These are phyloP conservation scores for Hortaea werneckii DNA, from an alignment of 2,329 filamentous ascomycete genomes.

Conservation along the genomic window DNA sequence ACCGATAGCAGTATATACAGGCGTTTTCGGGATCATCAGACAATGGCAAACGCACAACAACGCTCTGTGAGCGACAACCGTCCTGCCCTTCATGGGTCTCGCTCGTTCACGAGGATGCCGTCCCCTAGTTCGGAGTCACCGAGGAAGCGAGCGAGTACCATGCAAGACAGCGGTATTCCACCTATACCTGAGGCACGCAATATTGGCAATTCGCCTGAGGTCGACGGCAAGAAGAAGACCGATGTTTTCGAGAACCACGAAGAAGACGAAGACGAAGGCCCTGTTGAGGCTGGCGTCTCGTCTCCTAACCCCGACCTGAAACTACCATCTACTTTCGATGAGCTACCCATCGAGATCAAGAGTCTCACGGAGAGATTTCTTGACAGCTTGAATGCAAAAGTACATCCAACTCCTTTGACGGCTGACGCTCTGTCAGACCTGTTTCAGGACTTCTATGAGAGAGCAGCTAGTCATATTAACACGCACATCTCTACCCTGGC, in stretches of 20 bases:
- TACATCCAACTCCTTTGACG: slow-evolving; percentile 71
- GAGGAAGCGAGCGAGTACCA: slow-evolving; percentile 37
- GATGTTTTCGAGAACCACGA: slow-evolving; percentile 35
- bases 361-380: slow-evolving; percentile 89
- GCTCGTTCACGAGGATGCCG: slow-evolving; percentile 42
- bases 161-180: slow-evolving; percentile 33
- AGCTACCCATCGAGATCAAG: slow-evolving; percentile 86
- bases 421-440: slow-evolving; percentile 74
- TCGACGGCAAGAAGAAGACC: slow-evolving; percentile 17
- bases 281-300: slow-evolving; percentile 4
- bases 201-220: slow-evolving; percentile 25
- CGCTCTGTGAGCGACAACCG: slow-evolving; percentile 6
- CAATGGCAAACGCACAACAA: not conserved
- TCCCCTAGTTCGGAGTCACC: slow-evolving; percentile 23
- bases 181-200: slow-evolving; percentile 35
- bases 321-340: slow-evolving; percentile 62
- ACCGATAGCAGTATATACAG: too few species aligned
- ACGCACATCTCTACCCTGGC: slow-evolving; percentile 78
- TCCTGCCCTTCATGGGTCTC: slow-evolving; percentile 30
- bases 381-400: slow-evolving; percentile 76
- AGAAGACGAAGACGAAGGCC: slow-evolving; percentile 21
- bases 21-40: too few species aligned
- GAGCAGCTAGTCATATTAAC: slow-evolving; percentile 69
- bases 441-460: slow-evolving; percentile 88
- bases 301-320: slow-evolving; percentile 21